Evolutionary conservation across 2,329 filamentous ascomycete species (phyloP).

Genomic region (Scedosporium apiospermum): DNA sequence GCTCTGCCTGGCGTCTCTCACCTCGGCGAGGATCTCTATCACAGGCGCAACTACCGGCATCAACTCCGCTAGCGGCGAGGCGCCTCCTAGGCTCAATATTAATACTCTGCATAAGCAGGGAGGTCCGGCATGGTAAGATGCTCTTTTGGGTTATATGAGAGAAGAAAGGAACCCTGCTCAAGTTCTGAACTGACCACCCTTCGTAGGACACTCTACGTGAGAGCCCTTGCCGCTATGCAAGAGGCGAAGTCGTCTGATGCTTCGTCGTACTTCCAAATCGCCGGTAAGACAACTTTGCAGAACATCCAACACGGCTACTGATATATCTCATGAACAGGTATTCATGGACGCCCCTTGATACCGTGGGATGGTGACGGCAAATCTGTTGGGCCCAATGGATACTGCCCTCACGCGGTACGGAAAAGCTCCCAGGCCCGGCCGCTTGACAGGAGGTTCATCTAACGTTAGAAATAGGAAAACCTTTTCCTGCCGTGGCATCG

Average conservation of each 20-base stretch:
- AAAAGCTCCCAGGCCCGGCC: no score
- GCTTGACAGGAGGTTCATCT: background rate
- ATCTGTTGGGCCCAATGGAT: slow-evolving; percentile 24
- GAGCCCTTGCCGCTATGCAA: slow-evolving; percentile 33
- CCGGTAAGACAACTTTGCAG: slow-evolving; percentile 23
- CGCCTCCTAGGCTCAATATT: slow-evolving; percentile 37
- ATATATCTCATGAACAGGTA: slow-evolving; percentile 18
- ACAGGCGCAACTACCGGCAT: slow-evolving; percentile 28
- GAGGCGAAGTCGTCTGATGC: slow-evolving; percentile 27
- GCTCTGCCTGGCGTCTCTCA: background rate
- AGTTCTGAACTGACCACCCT: background rate
- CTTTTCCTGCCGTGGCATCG: slow-evolving; percentile 47
- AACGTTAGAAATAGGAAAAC: slow-evolving; percentile 26
- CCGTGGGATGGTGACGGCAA: slow-evolving; percentile 28
- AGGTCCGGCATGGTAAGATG: slow-evolving; percentile 33
- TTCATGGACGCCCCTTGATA: slow-evolving; percentile 31
- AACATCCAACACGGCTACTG: slow-evolving; percentile 4
- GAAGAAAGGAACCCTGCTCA: background rate
- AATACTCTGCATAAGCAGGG: slow-evolving; percentile 30
- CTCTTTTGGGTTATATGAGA: background rate
- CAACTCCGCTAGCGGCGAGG: slow-evolving; percentile 24
- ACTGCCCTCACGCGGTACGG: slow-evolving; percentile 38
- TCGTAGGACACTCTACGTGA: slow-evolving; percentile 39
- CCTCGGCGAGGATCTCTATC: slow-evolving; percentile 15
- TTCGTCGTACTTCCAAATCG: slow-evolving; percentile 40